phyloP scores from a whole-genome alignment of 1,284 basidiomycete species.

The Mycena sp. region DNA sequence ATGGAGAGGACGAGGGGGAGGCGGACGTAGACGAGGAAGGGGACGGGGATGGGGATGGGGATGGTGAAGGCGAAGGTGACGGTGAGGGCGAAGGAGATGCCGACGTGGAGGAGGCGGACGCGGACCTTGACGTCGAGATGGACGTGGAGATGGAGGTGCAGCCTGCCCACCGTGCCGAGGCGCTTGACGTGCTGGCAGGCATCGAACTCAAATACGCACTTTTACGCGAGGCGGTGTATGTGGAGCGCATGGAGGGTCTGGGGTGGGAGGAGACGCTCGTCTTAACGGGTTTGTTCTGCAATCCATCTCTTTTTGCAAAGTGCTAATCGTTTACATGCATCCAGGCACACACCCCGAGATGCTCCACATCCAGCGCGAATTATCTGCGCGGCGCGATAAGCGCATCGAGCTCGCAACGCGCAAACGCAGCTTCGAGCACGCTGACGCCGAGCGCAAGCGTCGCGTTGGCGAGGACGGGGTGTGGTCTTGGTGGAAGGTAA shows the following conservation, averaged over 20 bases:
- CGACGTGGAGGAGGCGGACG: slow-evolving; percentile 36
- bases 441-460: slow-evolving; percentile 63
- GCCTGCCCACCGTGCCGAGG: slow-evolving; percentile 81
- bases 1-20: slow-evolving; percentile 34
- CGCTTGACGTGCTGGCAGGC: slow-evolving; percentile 77
- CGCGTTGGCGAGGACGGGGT: slow-evolving; percentile 69
- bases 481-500: slow-evolving; percentile 87
- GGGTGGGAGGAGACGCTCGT: slow-evolving; percentile 81
- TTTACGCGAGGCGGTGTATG: slow-evolving; percentile 76
- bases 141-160: slow-evolving; percentile 72
- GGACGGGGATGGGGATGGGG: slow-evolving; percentile 22
- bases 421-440: slow-evolving; percentile 71
- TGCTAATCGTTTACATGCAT: no score
- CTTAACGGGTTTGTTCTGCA: slow-evolving; percentile 55
- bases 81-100: slow-evolving; percentile 39
- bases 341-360: slow-evolving; percentile 80
- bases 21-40: slow-evolving; percentile 39
- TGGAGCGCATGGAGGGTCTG: slow-evolving; percentile 84
- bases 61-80: slow-evolving; percentile 38
- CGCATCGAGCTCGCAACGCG: slow-evolving; percentile 77
- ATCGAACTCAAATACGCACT: slow-evolving; percentile 85
- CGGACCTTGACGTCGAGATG: slow-evolving; percentile 38
- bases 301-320: no score
- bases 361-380: slow-evolving; percentile 78
- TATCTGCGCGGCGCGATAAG: slow-evolving; percentile 77